Base-by-base conservation (phyloP, 179 eudicot genomes). In the Corrigiola litoralis region DNA sequence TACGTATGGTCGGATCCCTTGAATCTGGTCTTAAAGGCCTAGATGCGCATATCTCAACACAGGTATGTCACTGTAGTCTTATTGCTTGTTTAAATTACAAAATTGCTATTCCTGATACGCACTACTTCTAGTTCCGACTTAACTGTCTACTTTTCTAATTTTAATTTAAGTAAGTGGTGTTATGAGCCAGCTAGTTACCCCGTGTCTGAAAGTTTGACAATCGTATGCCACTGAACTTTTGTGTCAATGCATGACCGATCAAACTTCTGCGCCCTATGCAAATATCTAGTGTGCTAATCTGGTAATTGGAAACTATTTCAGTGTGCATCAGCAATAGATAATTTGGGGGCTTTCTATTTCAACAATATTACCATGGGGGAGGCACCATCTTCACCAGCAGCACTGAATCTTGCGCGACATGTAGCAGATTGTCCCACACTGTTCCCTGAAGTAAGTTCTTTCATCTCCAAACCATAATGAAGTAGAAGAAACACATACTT, bases 21-120 rank as follows among this genome's bases (percentile, higher is more conserved):
- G 99, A 94, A 76, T 86, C 99, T 46, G 99, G 99, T 72, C 87
- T 94, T 38, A 88, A 86, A 76, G 99, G 82, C 64, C 79, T 94
- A 40, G 97, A 94, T 75, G 53, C 87, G 12, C 80, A 82, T 74
- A 86, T 94, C 58, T 81, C 95, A 47, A 69, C 97, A 27, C 99
- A 94, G 99, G 99, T 90, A 71, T 38, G 75, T 71, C 33, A 41
- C 21, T 24, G 23, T 31, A 29, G 58, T 29, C 44, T 9, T 59
- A 8, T 20, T 34, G 18, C 8, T 21, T 32, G 2, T 38, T 14
- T 27, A 50, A 21, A 11, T 12, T 40, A 58, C n/a, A 46, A 13
- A 25, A 36, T 16, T 2, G 21, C 25, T 17, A 18, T 58, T 21
- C 2, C 37, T 16, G 29, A 42, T 34, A 14, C 48, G 32, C 2